Evolutionary conservation across 805 yeast species (phyloP), one percentile per base, ranked within the genome.

Genomic region (Saturnispora saitoi): DNA sequence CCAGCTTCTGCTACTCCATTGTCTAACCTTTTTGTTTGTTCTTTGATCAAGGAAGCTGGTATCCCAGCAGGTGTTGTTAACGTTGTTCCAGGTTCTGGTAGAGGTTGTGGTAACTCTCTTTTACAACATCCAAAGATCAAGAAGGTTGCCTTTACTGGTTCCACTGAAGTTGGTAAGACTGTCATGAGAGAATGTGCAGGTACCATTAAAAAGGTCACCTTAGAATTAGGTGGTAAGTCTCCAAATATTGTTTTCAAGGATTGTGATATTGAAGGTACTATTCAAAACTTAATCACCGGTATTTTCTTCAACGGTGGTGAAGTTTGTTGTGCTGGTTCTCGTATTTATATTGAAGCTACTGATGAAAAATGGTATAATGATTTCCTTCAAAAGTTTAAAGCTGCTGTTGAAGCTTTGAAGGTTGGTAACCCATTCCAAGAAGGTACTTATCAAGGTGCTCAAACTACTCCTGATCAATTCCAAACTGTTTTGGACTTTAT

Each of bases 111-210:
- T 67, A 79, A 79, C 54, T 84, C 88, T 40, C 76, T 90, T 55
- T 75, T 91, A 44, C 68, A 73, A 50, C 96, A 90, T 70, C 83
- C 81, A 59, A 80, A 76, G 65, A 80, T 90, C 60, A 86, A 86
- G 72, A 90, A 90, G 76, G 76, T 90, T 62, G 95, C 96, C 11
- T 90, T 90, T 71, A 90, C 97, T 49, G 97, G 97, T 57, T 89
- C 96, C 34, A 90, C 96, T 48, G 88, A 83, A 42, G 82, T 88
- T 54, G 90, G 90, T 61, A 78, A 83, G 65, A 75, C 73, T 57
- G 85, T 86, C 60, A 82, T 83, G 80, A 74, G 73, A 55, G 70
- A 75, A 53, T 86, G 88, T 58, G 87, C 89, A 49, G 77, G 77
- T 53, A 70, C 85, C 40, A 51, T 86, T 66, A 86, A 86, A 73